Evolutionary conservation across 2,329 filamentous ascomycete genomes (phyloP).

Genomic region (Fusarium brachygibbosum): DNA sequence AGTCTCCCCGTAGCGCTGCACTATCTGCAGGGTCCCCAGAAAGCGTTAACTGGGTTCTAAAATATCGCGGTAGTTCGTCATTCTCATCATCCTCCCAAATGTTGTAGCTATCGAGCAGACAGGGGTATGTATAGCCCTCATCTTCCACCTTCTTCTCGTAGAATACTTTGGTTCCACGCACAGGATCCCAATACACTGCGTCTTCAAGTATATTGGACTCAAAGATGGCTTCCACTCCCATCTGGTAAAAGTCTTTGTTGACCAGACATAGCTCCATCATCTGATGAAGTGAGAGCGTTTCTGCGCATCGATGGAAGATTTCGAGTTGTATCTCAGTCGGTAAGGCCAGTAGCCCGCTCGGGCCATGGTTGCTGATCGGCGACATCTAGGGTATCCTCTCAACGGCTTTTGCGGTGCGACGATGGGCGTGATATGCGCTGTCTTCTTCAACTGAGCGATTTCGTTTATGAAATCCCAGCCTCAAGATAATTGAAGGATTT

Average conservation of each 20-base stretch:
- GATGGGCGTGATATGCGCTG: accelerated
- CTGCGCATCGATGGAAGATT: not conserved
- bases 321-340: slow-evolving; percentile 11
- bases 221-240: not conserved
- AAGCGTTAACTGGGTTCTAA: not conserved
- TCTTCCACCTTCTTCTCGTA: not conserved
- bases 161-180: not conserved
- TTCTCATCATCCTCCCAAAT: not conserved
- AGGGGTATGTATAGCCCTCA: not conserved
- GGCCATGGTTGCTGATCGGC: not conserved
- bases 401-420: not conserved
- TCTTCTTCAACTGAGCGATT: too few relatives aligned
- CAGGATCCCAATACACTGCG: slow-evolving; percentile 8
- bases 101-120: not conserved
- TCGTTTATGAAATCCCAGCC: not conserved
- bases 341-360: accelerated
- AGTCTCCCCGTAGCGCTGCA: accelerated
- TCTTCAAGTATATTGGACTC: not conserved
- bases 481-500: not conserved
- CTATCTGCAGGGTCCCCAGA: not conserved
- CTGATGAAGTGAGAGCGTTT: not conserved
- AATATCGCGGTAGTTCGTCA: not conserved
- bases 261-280: slow-evolving; percentile 2
- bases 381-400: not conserved
- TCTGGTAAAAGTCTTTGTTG: not conserved